Conservation (phyloP, 192 early-diverging fungal species). For the Gamsiella multidivaricata region DNA sequence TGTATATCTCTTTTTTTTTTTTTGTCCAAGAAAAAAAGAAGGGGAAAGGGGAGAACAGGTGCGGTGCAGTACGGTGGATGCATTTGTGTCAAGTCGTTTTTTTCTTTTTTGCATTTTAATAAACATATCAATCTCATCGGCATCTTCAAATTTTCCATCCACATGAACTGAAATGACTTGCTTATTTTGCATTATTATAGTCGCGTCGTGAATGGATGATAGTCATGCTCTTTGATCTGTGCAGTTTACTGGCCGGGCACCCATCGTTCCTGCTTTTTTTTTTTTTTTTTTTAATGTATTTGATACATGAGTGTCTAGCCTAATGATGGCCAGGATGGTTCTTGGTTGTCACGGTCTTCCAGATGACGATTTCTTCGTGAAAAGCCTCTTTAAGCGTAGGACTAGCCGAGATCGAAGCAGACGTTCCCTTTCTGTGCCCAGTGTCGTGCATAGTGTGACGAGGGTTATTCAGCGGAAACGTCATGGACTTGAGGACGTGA, state of each 20-base stretch:
- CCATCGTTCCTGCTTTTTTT: background rate
- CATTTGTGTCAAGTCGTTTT: too few relatives aligned
- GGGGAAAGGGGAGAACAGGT: too few relatives aligned
- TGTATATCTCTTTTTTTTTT: background rate
- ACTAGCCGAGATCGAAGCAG: constrained; percentile 6
- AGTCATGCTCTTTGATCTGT: too few relatives aligned
- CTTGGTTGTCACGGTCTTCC: constrained; percentile 41
- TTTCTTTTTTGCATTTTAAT: background rate
- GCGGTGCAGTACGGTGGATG: too few relatives aligned
- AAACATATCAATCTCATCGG: too few relatives aligned
- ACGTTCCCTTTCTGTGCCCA: background rate
- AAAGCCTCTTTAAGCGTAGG: background rate
- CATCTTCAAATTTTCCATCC: too few relatives aligned
- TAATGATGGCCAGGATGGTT: constrained; percentile 1
- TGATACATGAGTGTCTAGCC: background rate
- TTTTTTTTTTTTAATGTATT: background rate
- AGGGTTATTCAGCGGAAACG: background rate
- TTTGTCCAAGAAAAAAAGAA: background rate
- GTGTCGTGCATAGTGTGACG: background rate
- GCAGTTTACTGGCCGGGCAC: too few relatives aligned
- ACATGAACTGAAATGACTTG: too few relatives aligned
- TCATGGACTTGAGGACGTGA: constrained; percentile 25
- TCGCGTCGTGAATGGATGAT: too few relatives aligned
- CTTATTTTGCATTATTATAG: too few relatives aligned
- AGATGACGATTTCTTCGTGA: constrained; percentile 28